phyloP scores from a whole-genome alignment of 805 yeast species.

The Suhomyces tanzawaensis region DNA sequence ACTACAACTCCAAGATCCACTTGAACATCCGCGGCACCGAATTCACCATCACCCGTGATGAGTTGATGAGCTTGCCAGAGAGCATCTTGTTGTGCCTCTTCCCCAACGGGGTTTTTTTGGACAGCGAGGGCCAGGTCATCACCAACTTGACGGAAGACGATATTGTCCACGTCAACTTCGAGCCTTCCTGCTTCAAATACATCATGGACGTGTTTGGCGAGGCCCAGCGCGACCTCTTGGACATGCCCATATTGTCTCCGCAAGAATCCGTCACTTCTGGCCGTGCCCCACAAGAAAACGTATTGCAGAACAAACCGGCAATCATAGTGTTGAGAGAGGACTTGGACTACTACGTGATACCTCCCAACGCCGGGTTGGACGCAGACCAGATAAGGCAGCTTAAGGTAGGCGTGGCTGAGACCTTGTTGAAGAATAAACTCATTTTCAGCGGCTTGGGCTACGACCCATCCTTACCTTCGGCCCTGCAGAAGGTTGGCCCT shows the following conservation, averaged over 20 bases:
- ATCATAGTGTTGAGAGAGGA: conserved; percentile 92
- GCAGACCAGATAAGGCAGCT: conserved; percentile 62
- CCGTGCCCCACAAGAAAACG: conserved; percentile 30
- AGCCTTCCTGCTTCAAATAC: conserved; percentile 83
- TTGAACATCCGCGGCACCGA: conserved; percentile 72
- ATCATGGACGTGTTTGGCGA: conserved; percentile 68
- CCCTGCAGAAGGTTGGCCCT: conserved; percentile 61
- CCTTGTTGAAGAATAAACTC: conserved; percentile 51
- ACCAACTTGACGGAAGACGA: conserved; percentile 78
- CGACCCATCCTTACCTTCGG: conserved; percentile 26
- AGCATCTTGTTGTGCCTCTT: conserved; percentile 80
- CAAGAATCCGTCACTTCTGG: conserved; percentile 18
- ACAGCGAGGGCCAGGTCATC: conserved; percentile 71
- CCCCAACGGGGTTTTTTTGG: conserved; percentile 87
- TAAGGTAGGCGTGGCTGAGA: conserved; percentile 71
- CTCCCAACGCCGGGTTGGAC: conserved; percentile 58
- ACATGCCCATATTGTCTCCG: conserved; percentile 32
- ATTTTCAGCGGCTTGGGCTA: conserved; percentile 83
- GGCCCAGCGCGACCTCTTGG: conserved; percentile 58
- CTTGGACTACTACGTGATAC: conserved; percentile 87
- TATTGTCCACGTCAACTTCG: conserved; percentile 78
- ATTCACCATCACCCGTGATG: conserved; percentile 81
- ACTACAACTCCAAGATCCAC: conserved; percentile 65
- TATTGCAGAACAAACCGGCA: conserved; percentile 79
- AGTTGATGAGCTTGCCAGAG: conserved; percentile 89